Base-by-base conservation (phyloP, 176 grass and related monocot genomes). In the Elymus sibiricus region DNA sequence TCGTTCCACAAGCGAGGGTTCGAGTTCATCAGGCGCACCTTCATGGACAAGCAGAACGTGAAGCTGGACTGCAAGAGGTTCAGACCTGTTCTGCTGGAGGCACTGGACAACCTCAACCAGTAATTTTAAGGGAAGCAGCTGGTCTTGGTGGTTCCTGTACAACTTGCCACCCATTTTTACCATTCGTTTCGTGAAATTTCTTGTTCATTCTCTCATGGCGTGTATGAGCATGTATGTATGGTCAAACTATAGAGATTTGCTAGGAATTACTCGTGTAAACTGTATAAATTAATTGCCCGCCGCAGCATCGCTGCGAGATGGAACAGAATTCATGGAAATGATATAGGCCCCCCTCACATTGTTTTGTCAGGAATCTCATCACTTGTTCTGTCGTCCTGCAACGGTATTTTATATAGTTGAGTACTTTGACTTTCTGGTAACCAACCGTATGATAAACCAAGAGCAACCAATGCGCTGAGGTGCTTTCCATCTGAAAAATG, bases 11-110 rank as follows among this genome's bases (percentile, higher is more conserved):
- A 66, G 66, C 87, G 84, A 0, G 91, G 94, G 0, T 96, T 90
- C 14, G 39, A 55, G 21, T 90, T 29, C 53, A 82, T 93, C 26
- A 60, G 81, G 22, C 86, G 83, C 35, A 90, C 90, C n/a, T 96
- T 93, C 88, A 86, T 96, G 81, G 92, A 94, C 22, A 94, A 94
- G 49, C 94, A 94, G 76, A 97, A 92, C 60, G 90, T 97, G 27
- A 97, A 85, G 85, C 79, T 97, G 26, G 91, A 97, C 64, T 85
- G 89, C 78, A 84, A 84, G 7, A 88, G 90, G 79, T 94, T 97
- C 79, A 97, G 74, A 89, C 88, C 83, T 38, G 39, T 89, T 67
- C 85, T 97, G 28, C 58, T 92, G 84, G 93, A 85, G 76, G 86
- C 90, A 43, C 84, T 95, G 26, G 76, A 88, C 47, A 92, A 93